Evolutionary conservation across 768 basidiomycete species (phyloP), one percentile per base, ranked within the genome.

Genomic region (Tylopilus sp.): DNA sequence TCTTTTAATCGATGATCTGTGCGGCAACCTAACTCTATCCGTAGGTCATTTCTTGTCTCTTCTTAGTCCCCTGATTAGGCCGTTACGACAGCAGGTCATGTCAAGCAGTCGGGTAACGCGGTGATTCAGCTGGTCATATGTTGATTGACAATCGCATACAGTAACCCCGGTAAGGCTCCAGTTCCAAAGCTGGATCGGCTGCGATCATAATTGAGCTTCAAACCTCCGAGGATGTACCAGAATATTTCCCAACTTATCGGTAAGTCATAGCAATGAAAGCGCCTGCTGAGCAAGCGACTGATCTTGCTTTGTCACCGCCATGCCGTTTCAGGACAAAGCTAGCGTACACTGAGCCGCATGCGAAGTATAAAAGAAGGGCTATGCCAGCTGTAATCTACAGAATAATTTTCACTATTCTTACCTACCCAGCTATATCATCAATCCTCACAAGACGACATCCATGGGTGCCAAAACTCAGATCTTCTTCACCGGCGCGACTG

Each of bases 401-500:
- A 31, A 9, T 13, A 31, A 13, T 13, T 31, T 31, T 23, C 17
- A 3, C 13, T 42, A 17, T 12, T 39, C 9, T 6, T 9, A 35
- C 8, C 38, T 12, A 11, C 36, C 20, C 22, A 18, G 5, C 35
- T 4, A 31, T 5, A 12, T 33, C 11, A 13, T 18, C 12, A 9
- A 12, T 22, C 18, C 28, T 0, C 17, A 15, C n/a, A 18, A 35
- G 3, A 18, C 18, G 13, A 38, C 23, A 21, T 17, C 12, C 20
- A 63, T 63, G 61, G 40, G 57, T 43, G 1, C 53, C 6, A 64
- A 63, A 49, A 61, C 62, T 0, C 62, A 53, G 21, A 21, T 63
- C 1, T 51, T 63, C 28, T 22, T 63, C 26, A 61, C 59, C 1
- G 61, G 61, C 22, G 62, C 56, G 13, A 63, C 62, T 3, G 60